Percentiles rank a stretch among this genome's conserved stretches.
phyloP scores from a whole-genome alignment of 805 yeast genomes.

The Myxozyma mucilagina region DNA sequence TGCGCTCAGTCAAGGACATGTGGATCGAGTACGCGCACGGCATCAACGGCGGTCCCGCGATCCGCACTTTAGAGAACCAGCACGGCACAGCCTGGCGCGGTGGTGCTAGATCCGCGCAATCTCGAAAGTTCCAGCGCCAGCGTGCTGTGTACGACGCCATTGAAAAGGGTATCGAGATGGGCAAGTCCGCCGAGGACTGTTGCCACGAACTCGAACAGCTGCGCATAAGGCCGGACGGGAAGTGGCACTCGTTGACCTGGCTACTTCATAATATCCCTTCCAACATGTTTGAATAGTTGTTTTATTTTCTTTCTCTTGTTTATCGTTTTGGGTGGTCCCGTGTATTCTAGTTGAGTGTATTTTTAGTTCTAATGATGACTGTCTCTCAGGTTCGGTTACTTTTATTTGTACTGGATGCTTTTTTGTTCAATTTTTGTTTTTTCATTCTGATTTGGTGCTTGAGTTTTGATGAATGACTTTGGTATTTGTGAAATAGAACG shows the following conservation, averaged over 20 bases:
- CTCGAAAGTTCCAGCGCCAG: constrained; percentile 28
- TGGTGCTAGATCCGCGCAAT: constrained; percentile 29
- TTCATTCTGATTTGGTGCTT: too few species aligned
- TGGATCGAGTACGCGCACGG: constrained; percentile 31
- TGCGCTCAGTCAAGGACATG: constrained; percentile 24
- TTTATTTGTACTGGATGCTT: too few species aligned
- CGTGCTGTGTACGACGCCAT: constrained; percentile 25
- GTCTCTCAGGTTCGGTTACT: too few species aligned
- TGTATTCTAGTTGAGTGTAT: background rate
- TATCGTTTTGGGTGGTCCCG: background rate
- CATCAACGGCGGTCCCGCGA: constrained; percentile 25
- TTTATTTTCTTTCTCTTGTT: background rate
- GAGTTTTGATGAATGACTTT: too few species aligned
- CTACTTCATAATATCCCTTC: constrained; percentile 23
- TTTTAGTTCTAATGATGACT: background rate
- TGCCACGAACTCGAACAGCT: constrained; percentile 26
- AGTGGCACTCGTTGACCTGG: constrained; percentile 26
- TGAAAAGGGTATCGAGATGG: constrained; percentile 21
- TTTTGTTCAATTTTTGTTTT: too few species aligned
- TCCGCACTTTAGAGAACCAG: constrained; percentile 20
- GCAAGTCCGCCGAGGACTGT: constrained; percentile 26
- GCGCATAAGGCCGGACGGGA: constrained; percentile 21
- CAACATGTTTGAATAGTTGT: constrained; percentile 15
- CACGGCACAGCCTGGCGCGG: constrained; percentile 32
- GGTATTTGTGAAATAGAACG: too few species aligned